A percentile compares a stretch with the other conserved stretches of the same genome.
Evolutionary conservation across 768 basidiomycete genomes (phyloP).

Genomic region (Psilocybe subaeruginosa): DNA sequence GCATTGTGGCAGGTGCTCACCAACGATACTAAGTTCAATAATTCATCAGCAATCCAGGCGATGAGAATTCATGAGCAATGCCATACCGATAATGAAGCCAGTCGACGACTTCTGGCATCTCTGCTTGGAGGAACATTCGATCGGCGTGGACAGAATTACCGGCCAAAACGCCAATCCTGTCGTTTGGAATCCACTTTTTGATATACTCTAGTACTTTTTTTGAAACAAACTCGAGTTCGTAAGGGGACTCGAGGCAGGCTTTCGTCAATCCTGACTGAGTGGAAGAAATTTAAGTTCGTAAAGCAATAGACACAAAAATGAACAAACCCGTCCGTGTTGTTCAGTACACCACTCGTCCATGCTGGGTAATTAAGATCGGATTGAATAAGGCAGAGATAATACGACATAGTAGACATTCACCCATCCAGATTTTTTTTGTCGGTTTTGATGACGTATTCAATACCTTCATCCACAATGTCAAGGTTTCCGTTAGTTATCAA

Average conservation of each 20-base stretch:
- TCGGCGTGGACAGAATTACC: slow-evolving; percentile 90
- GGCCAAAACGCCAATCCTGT: slow-evolving; percentile 69
- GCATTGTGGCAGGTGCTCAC: slow-evolving; percentile 42
- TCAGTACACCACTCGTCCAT: slow-evolving; percentile 90
- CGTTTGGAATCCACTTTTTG: slow-evolving; percentile 80
- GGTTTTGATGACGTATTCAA: slow-evolving; percentile 75
- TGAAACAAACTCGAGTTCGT: slow-evolving; percentile 63
- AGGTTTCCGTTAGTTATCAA: slow-evolving; percentile 88
- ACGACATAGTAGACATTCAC: slow-evolving; percentile 43
- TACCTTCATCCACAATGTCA: slow-evolving; percentile 77
- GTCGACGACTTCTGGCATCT: slow-evolving; percentile 82
- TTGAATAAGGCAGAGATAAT: background rate
- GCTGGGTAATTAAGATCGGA: slow-evolving; percentile 35
- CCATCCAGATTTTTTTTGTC: slow-evolving; percentile 70
- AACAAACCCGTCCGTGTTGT: slow-evolving; percentile 74
- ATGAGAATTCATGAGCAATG: background rate
- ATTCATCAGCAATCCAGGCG: background rate
- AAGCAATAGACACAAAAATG: background rate
- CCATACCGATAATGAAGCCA: slow-evolving; percentile 80
- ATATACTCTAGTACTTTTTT: slow-evolving; percentile 73
- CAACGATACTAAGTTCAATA: slow-evolving; percentile 61
- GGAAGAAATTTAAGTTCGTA: slow-evolving; percentile 3
- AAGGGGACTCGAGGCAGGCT: slow-evolving; percentile 74
- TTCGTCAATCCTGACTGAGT: slow-evolving; percentile 78
- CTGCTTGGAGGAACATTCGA: slow-evolving; percentile 65